phyloP scores from a whole-genome alignment of 257 asterid genomes.

The Solanum ossicruentum region DNA sequence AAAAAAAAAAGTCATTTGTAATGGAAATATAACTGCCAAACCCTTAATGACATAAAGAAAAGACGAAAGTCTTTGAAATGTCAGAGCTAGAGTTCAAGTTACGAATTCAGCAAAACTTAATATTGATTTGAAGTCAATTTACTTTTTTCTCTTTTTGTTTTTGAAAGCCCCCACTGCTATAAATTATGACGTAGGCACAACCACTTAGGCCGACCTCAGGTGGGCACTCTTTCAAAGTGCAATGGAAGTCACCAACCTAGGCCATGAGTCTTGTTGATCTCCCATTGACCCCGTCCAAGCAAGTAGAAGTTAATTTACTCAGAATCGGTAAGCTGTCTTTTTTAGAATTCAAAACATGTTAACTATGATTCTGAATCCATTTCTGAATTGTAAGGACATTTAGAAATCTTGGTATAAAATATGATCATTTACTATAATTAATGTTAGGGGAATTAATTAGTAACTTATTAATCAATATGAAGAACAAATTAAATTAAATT shows the following conservation, averaged over 20 bases:
- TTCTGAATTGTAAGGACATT: not conserved
- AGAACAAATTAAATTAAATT: not conserved
- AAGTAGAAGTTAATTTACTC: too few relatives aligned
- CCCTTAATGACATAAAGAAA: not conserved
- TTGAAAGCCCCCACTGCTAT: not conserved
- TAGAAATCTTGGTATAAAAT: not conserved
- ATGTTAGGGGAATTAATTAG: not conserved
- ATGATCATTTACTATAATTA: not conserved
- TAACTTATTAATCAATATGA: not conserved
- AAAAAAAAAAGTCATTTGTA: not conserved
- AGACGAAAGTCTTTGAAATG: not conserved
- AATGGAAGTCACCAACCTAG: constrained; percentile 17
- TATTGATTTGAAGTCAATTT: too few relatives aligned
- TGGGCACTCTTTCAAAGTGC: constrained; percentile 10
- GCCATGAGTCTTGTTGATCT: constrained; percentile 8
- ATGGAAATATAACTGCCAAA: not conserved
- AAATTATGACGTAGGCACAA: constrained; percentile 6
- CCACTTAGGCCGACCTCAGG: constrained; percentile 4
- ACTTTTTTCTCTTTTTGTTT: too few relatives aligned
- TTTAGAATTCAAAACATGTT: not conserved
- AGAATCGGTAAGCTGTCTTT: not conserved
- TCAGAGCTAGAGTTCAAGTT: not conserved
- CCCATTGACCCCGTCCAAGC: constrained; percentile 15
- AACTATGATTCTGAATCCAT: not conserved
- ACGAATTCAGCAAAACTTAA: too few relatives aligned